These are phyloP conservation scores for Marasmius fiardii DNA, from an alignment of 1,284 basidiomycete species.

Conservation along the genomic window DNA sequence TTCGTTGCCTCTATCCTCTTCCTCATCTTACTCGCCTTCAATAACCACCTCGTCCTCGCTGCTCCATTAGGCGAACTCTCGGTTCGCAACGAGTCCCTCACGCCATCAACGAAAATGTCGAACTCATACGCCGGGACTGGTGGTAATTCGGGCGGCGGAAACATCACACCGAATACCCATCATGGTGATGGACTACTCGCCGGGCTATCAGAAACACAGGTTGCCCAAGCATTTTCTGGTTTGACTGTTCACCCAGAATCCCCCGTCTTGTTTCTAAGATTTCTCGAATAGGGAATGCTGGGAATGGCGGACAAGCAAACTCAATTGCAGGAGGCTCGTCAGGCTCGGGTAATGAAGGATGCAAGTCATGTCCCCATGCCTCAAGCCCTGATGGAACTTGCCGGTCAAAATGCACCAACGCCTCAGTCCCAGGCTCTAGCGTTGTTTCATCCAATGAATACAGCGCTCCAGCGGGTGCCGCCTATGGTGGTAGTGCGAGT, in stretches of 20 bases:
- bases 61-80: not conserved
- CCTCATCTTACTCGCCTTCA: slow-evolving; percentile 19
- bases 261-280: not conserved
- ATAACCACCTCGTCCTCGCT: slow-evolving; percentile 7
- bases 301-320: slow-evolving; percentile 20
- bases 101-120: slow-evolving; percentile 22
- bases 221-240: slow-evolving; percentile 17
- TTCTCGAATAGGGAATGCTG: slow-evolving; percentile 28
- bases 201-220: not conserved
- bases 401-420: no score
- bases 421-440: no score
- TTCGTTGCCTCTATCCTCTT: slow-evolving; percentile 23
- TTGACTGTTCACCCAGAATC: not conserved
- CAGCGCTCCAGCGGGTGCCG: not conserved
- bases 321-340: not conserved
- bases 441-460: no score
- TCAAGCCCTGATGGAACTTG: no score
- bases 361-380: no score
- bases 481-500: not conserved
- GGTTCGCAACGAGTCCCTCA: slow-evolving; percentile 24
- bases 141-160: not conserved
- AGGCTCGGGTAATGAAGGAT: no score
- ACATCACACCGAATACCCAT: not conserved
- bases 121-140: slow-evolving; percentile 2
- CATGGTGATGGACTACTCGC: not conserved